These are phyloP conservation scores for Punica granatum DNA, from an alignment of 345 rosid species.

Conservation along the genomic window DNA sequence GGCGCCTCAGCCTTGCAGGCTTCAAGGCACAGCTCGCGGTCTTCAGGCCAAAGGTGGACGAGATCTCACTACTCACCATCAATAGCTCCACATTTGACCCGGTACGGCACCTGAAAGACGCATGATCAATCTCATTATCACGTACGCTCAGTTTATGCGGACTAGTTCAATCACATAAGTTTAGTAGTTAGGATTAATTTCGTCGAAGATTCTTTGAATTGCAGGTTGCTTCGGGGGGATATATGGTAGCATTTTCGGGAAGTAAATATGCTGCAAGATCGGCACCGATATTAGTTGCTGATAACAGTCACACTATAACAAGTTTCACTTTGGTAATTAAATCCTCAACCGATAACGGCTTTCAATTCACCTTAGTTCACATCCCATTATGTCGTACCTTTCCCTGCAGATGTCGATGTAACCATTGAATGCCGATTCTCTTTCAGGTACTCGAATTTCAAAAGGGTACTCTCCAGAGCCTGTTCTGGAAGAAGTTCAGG, in stretches of 20 bases:
- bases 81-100: constrained; percentile 34
- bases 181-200: not conserved
- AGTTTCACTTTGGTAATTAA: constrained; percentile 69
- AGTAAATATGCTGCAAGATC: constrained; percentile 94
- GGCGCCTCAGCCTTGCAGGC: constrained; percentile 48
- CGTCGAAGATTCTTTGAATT: not conserved
- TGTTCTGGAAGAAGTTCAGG: constrained; percentile 76
- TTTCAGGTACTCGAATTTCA: constrained; percentile 79
- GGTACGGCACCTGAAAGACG: constrained; percentile 29
- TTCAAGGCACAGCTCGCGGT: constrained; percentile 52
- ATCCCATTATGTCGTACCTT: not conserved
- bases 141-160: not conserved
- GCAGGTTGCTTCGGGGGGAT: constrained; percentile 52
- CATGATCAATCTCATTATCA: not conserved
- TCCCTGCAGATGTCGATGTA: not conserved
- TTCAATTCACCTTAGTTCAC: not conserved
- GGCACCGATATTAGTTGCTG: constrained; percentile 52
- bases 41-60: constrained; percentile 74
- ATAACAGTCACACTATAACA: constrained; percentile 54
- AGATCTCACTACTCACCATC: constrained; percentile 82
- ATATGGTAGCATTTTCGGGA: constrained; percentile 92
- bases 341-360: not conserved
- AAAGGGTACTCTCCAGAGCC: constrained; percentile 62
- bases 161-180: not conserved
- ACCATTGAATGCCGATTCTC: not conserved